Evolutionary conservation across 805 yeast genomes (phyloP), one percentile per base, ranked within the genome.

Genomic region (Candida nitratophila): DNA sequence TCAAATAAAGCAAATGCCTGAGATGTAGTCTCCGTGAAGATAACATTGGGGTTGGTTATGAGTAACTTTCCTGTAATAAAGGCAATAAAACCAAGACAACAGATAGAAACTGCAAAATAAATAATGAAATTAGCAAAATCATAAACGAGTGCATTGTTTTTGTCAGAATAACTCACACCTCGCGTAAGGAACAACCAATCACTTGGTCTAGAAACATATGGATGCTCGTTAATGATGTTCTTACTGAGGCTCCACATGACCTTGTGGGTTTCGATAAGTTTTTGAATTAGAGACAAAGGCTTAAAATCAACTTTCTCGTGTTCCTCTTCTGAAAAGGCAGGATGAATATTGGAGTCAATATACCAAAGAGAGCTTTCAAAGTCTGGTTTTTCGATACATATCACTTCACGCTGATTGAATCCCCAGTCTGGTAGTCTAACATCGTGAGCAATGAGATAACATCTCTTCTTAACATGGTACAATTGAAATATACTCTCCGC

Each of bases 401-500:
- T 66, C 11, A 91, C 95, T 68, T 93, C 99, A 64, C 84, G 86
- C 60, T 89, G 96, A 47, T 72, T 73, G 53, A 74, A 76, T 1
- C 86, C 97, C 95, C 95, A 86, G 8, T 50, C 50, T n/a, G 96
- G 96, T 35, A 93, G 69, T 56, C 71, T 76, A 19, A 73, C 73
- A 38, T 74, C 76, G 58, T 90, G 95, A n/a, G 89, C 79, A 53
- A 88, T 63, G 44, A 93, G 62, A 17, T 71, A 69, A 63, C 99
- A 93, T 27, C 74, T 70, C 27, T 85, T 76, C 34, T 81, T 81
- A 16, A 70, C 64, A 61, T 86, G 95, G 43, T 72, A 66, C 17
- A 91, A 65, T 59, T 78, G 81, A 66, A 93, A 81, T 24, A 80
- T 71, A n/a, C 86, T 63, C 49, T 83, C 85, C 17, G 86, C 63